phyloP scores from a whole-genome alignment of 306 rosid genomes.

The Lotus japonicus region DNA sequence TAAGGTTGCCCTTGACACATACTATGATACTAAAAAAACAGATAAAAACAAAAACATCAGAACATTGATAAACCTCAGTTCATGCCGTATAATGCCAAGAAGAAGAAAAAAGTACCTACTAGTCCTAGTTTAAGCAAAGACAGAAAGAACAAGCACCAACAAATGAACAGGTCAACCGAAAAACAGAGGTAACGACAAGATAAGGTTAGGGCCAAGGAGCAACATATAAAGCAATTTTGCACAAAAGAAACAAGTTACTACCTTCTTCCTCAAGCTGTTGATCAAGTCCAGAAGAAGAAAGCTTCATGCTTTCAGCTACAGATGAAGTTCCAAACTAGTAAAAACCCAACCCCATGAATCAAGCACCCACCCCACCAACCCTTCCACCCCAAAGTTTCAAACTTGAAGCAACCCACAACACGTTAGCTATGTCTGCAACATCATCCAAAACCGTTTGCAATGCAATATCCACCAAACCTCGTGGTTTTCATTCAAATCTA shows the following conservation, averaged over 20 bases:
- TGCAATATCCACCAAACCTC: no score
- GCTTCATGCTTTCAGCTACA: slow-evolving; percentile 39
- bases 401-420: not conserved
- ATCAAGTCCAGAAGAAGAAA: slow-evolving; percentile 46
- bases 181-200: not conserved
- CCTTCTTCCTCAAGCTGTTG: slow-evolving; percentile 59
- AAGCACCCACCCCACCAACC: slow-evolving; percentile 13
- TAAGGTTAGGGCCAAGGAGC: not conserved
- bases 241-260: slow-evolving; percentile 22
- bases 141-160: not conserved
- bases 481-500: slow-evolving; percentile 32
- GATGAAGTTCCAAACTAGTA: slow-evolving; percentile 20
- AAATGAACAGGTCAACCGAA: not conserved
- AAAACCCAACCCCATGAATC: slow-evolving; percentile 22
- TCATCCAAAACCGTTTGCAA: no score
- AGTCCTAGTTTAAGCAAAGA: not conserved
- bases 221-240: not conserved
- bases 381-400: slow-evolving; percentile 10
- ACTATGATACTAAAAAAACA: not conserved
- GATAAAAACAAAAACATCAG: not conserved
- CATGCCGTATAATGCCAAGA: slow-evolving; percentile 6
- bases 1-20: not conserved
- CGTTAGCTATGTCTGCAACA: not conserved
- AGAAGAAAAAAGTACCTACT: not conserved
- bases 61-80: not conserved